Evolutionary conservation across 2,329 filamentous ascomycete species (phyloP).

Genomic region (Epicoccum nigrum): DNA sequence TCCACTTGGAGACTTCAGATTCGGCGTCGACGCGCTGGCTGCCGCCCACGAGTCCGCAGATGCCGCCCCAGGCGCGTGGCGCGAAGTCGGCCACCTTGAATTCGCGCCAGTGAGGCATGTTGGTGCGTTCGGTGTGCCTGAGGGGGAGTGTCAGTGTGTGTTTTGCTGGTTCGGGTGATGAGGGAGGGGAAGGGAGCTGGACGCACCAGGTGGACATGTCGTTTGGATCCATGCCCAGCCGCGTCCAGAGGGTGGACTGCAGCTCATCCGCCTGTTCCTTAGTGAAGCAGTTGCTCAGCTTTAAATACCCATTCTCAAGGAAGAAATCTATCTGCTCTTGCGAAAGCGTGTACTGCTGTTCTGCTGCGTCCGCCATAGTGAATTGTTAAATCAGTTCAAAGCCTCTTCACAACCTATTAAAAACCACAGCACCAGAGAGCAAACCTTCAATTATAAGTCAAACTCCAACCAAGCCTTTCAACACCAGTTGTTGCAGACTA

Average conservation of each 20-base stretch:
- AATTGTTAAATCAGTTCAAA: background rate
- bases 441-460: background rate
- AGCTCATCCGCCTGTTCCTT: constrained; percentile 55
- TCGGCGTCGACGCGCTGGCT: constrained; percentile 49
- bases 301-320: constrained; percentile 62
- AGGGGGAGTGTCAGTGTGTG: too few species aligned
- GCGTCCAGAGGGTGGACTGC: constrained; percentile 63
- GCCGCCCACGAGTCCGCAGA: constrained; percentile 70
- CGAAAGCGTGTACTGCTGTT: constrained; percentile 46
- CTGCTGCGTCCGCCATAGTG: constrained; percentile 25
- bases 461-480: constrained; percentile 1
- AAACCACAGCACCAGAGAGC: too few species aligned
- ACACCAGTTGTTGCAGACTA: too few species aligned
- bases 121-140: constrained; percentile 60
- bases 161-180: too few species aligned
- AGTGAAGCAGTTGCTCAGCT: constrained; percentile 60
- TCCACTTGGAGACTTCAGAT: constrained; percentile 60
- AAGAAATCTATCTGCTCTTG: constrained; percentile 60
- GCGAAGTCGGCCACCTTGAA: constrained; percentile 64
- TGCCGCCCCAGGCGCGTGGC: constrained; percentile 69
- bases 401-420: background rate
- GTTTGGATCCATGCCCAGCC: constrained; percentile 67
- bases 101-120: constrained; percentile 67
- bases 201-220: constrained; percentile 68
- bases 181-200: background rate